These are phyloP conservation scores for Aspergillus aculeatus DNA, from an alignment of 2,329 filamentous ascomycete genomes.

Conservation along the genomic window DNA sequence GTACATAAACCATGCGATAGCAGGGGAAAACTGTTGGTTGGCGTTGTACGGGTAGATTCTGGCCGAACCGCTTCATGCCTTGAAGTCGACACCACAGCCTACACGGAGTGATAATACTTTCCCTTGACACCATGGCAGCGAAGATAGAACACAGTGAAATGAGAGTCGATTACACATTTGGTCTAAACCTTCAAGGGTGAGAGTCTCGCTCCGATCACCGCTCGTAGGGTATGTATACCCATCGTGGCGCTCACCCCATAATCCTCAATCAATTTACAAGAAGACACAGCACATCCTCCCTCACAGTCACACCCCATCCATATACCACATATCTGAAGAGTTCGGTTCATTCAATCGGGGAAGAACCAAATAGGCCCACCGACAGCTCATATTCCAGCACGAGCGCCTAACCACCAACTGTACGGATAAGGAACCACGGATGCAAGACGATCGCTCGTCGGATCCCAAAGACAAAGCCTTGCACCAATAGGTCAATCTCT, in stretches of 20 bases:
- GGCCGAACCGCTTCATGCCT: no score
- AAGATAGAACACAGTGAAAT: no score
- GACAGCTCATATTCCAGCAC: slow-evolving; percentile 1
- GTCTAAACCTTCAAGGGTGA: background rate
- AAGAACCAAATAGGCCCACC: background rate
- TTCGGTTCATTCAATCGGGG: background rate
- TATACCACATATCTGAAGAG: background rate
- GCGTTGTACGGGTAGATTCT: no score
- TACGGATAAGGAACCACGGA: slow-evolving; percentile 3
- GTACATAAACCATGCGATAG: no score
- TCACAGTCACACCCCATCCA: background rate
- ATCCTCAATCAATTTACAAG: background rate
- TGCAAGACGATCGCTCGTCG: background rate
- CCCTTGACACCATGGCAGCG: no score
- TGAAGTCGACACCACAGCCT: no score
- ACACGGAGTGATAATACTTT: no score
- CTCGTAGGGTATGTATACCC: background rate
- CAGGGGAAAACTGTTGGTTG: no score
- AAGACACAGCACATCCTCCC: background rate
- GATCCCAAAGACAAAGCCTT: background rate
- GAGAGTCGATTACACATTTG: no score
- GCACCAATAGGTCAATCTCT: background rate
- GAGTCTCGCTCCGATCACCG: background rate
- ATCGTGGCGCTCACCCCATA: background rate
- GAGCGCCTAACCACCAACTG: slow-evolving; percentile 5